These are phyloP conservation scores for Cenchrus fungigraminus DNA, from an alignment of 176 grass and related monocot species.

Conservation along the genomic window DNA sequence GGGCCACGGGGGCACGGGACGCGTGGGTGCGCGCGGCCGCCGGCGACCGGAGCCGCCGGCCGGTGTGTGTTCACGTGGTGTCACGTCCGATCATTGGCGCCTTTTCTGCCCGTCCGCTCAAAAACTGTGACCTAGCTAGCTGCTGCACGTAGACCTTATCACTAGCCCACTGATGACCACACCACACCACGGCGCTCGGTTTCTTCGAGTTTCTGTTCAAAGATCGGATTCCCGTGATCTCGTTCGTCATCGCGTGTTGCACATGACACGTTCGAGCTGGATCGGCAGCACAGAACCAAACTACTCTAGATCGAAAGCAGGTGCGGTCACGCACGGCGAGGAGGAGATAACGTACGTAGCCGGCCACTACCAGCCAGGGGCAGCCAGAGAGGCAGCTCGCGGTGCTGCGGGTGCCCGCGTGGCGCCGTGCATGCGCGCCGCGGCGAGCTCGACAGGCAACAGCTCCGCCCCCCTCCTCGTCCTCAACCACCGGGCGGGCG, in stretches of 20 bases:
- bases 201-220: constrained; percentile 34
- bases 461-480: too few species aligned
- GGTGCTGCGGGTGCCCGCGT: not conserved
- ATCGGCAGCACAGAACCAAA: not conserved
- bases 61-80: constrained; percentile 36
- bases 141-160: too few species aligned
- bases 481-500: not conserved
- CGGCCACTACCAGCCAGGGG: not conserved
- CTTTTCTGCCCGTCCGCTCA: constrained; percentile 1
- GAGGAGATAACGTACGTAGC: not conserved
- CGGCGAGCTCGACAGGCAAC: not conserved
- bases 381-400: not conserved
- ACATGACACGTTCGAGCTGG: not conserved
- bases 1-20: not conserved
- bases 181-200: not conserved
- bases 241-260: constrained; percentile 1
- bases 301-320: not conserved
- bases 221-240: not conserved
- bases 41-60: not conserved
- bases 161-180: not conserved
- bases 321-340: constrained; percentile 3
- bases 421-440: constrained; percentile 41
- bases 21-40: constrained; percentile 26
- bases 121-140: not conserved
- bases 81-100: not conserved